Evolutionary conservation across 208 protist species (phyloP).

Genomic region (Balamuthia mandrillaris): DNA sequence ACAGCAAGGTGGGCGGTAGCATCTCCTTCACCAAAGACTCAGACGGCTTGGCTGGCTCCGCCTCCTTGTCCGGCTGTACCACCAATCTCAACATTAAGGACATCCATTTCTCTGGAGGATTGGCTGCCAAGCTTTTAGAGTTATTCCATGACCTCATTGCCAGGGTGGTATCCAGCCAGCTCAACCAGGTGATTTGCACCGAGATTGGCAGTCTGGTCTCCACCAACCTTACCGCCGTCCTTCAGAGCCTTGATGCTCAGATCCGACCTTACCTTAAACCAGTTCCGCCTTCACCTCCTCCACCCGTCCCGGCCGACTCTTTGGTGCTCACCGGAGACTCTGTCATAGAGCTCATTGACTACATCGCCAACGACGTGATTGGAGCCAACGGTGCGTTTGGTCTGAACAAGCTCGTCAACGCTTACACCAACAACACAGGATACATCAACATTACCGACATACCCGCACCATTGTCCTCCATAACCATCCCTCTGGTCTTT

Average conservation of each 20-base stretch:
- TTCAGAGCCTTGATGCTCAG: not conserved
- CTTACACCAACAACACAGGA: slow-evolving; percentile 40
- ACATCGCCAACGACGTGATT: slow-evolving; percentile 36
- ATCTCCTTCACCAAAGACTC: slow-evolving; percentile 4
- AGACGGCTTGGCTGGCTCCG: slow-evolving; percentile 1
- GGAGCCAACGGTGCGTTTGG: slow-evolving; percentile 2
- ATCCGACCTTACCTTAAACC: not conserved
- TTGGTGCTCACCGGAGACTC: not conserved
- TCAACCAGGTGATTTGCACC: not conserved
- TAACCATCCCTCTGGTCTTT: too few species aligned
- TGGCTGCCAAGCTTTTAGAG: not conserved
- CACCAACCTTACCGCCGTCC: slow-evolving; percentile 14
- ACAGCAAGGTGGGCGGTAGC: not conserved
- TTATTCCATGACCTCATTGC: not conserved
- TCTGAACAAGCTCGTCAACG: slow-evolving; percentile 48
- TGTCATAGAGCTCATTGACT: not conserved
- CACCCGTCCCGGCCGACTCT: not conserved
- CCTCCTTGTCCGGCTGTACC: not conserved
- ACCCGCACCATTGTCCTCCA: too few species aligned
- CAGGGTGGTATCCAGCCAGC: not conserved
- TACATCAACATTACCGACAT: not conserved
- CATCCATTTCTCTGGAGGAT: too few species aligned
- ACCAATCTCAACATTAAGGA: not conserved
- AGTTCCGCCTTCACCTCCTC: not conserved
- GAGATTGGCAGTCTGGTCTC: not conserved